Conservation (phyloP, 345 rosid genomes). For the Noccaea caerulescens region DNA sequence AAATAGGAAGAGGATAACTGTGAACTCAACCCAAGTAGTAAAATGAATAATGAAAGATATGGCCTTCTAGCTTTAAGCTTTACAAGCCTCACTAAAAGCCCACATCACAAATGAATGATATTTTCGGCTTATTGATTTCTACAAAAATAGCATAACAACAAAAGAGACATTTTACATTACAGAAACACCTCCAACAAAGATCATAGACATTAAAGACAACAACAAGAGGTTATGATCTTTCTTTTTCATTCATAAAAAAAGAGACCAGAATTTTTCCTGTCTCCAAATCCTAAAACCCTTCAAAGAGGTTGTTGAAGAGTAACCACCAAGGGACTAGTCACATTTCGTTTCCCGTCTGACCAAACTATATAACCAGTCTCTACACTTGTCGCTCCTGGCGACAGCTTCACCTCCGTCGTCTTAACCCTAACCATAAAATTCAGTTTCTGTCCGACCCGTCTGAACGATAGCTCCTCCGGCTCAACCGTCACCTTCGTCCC, state of each 20-base stretch:
- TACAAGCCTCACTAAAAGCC: constrained; percentile 28
- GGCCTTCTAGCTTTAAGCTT: constrained; percentile 8
- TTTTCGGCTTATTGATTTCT: neutral
- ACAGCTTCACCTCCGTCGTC: constrained; percentile 53
- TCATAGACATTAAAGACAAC: constrained; percentile 16
- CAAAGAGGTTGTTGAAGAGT: constrained; percentile 94
- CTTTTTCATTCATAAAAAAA: constrained; percentile 13
- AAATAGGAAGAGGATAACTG: neutral
- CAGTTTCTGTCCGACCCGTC: constrained; percentile 69
- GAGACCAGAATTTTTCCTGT: constrained; percentile 34
- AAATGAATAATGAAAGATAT: constrained; percentile 1
- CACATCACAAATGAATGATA: neutral
- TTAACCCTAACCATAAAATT: constrained; percentile 67
- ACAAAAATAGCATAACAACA: constrained; percentile 36
- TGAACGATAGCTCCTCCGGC: constrained; percentile 65
- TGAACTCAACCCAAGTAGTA: neutral
- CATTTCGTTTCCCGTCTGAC: constrained; percentile 84
- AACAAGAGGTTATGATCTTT: constrained; percentile 32
- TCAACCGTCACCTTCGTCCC: constrained; percentile 65
- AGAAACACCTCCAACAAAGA: constrained; percentile 31
- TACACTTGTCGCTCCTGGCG: constrained; percentile 57
- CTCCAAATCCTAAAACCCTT: constrained; percentile 33
- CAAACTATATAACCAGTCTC: constrained; percentile 75
- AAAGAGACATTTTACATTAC: constrained; percentile 34
- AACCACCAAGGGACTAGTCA: constrained; percentile 78